phyloP scores from a whole-genome alignment of 2,329 filamentous ascomycete species.

The Cephalotrichum gorgonifer region DNA sequence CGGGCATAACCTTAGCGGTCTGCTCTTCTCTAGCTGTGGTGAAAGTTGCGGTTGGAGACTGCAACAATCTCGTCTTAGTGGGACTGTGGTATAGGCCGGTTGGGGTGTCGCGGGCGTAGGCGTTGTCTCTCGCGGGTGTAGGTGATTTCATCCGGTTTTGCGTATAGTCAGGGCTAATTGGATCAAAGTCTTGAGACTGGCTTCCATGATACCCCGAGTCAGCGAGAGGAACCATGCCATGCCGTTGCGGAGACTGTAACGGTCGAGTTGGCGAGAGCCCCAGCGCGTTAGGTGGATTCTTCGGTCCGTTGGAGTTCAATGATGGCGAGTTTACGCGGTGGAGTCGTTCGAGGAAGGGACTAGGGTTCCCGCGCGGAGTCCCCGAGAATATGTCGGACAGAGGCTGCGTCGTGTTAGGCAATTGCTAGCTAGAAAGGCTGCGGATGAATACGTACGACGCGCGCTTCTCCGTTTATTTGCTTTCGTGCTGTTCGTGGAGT shows the following conservation, averaged over 20 bases:
- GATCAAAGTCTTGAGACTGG: conserved; percentile 22
- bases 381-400: conserved; percentile 49
- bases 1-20: conserved; percentile 14
- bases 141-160: background rate
- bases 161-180: background rate
- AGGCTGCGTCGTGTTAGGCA: conserved; percentile 33
- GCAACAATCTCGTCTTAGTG: conserved; percentile 15
- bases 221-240: conserved; percentile 18
- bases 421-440: background rate
- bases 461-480: conserved; percentile 41
- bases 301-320: conserved; percentile 19
- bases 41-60: conserved; percentile 26
- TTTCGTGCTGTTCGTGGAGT: conserved; percentile 65
- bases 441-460: conserved; percentile 45
- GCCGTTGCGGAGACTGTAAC: conserved; percentile 12
- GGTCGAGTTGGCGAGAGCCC: conserved; percentile 6
- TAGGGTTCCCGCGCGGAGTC: conserved; percentile 42
- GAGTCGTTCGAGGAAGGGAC: conserved; percentile 39
- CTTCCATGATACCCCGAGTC: conserved; percentile 69
- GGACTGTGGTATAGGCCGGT: conserved; percentile 9
- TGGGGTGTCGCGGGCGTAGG: background rate
- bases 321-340: conserved; percentile 43
- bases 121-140: background rate
- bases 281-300: conserved; percentile 2
- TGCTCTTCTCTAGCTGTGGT: conserved; percentile 36